These are phyloP conservation scores for Lycium barbarum DNA, from an alignment of 257 asterid species.

Conservation along the genomic window DNA sequence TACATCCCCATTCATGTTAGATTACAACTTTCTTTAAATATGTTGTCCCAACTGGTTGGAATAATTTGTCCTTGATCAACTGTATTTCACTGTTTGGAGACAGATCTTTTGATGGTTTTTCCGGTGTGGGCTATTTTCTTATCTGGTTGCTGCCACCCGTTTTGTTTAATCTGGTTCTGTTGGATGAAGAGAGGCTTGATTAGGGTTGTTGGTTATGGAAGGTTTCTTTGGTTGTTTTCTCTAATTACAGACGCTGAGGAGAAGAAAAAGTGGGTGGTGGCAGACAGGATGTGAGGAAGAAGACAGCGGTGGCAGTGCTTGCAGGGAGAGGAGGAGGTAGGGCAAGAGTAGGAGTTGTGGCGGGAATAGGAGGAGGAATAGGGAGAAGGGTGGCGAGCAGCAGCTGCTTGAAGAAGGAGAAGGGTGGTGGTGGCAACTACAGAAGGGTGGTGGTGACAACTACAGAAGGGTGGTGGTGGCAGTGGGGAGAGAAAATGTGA, in stretches of 20 bases:
- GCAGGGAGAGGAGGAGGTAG: too few species aligned
- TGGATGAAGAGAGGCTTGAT: neutral
- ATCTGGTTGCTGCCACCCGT: neutral
- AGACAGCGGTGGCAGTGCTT: neutral
- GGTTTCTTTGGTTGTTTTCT: neutral
- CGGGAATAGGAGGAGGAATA: neutral
- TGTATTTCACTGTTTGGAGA: neutral
- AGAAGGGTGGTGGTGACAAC: neutral
- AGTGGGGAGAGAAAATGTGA: neutral
- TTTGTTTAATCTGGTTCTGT: neutral
- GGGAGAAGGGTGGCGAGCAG: too few species aligned
- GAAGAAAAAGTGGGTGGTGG: neutral
- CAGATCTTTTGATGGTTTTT: neutral
- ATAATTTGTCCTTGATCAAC: neutral
- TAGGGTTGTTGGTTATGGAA: neutral
- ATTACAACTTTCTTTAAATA: neutral
- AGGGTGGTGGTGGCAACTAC: too few species aligned
- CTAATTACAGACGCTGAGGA: neutral
- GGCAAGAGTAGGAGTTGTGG: too few species aligned
- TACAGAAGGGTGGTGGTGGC: neutral
- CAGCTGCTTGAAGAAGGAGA: too few species aligned
- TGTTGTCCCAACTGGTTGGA: neutral
- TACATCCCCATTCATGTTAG: neutral
- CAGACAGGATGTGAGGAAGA: neutral
- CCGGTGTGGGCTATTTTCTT: neutral